A percentile compares a stretch with the other conserved stretches of the same genome.
These are phyloP conservation scores for Psilocybe cyanescens DNA, from an alignment of 768 basidiomycete genomes.

Conservation along the genomic window DNA sequence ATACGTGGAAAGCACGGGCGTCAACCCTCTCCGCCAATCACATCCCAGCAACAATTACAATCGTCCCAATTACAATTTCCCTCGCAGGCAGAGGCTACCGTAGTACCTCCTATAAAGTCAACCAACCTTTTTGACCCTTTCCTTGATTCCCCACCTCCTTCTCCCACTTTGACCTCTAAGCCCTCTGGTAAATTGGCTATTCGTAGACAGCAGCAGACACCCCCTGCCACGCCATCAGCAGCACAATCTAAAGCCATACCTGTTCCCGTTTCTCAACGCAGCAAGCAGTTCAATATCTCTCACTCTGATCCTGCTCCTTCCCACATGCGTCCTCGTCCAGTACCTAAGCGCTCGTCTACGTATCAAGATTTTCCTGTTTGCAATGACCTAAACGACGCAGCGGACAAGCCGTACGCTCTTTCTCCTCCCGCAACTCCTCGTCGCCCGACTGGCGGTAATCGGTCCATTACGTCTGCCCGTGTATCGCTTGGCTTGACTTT, in stretches of 20 bases:
- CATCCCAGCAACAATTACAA: slow-evolving; percentile 25
- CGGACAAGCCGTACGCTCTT: slow-evolving; percentile 36
- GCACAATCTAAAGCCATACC: slow-evolving; percentile 47
- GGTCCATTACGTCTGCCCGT: slow-evolving; percentile 49
- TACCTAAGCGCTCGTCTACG: slow-evolving; percentile 35
- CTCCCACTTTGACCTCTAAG: slow-evolving; percentile 44
- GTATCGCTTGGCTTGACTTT: slow-evolving; percentile 43
- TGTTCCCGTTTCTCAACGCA: slow-evolving; percentile 38
- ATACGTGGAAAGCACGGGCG: slow-evolving; percentile 52
- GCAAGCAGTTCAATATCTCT: slow-evolving; percentile 35
- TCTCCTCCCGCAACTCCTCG: slow-evolving; percentile 58
- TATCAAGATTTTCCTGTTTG: slow-evolving; percentile 64
- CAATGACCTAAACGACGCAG: slow-evolving; percentile 67
- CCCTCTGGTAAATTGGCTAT: slow-evolving; percentile 63
- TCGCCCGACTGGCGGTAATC: slow-evolving; percentile 44
- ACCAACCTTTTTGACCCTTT: slow-evolving; percentile 55
- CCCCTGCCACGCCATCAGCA: slow-evolving; percentile 38
- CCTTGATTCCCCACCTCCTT: slow-evolving; percentile 30
- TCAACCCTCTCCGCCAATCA: slow-evolving; percentile 65
- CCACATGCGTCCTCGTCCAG: slow-evolving; percentile 30
- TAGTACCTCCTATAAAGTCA: slow-evolving; percentile 39
- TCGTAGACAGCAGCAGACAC: slow-evolving; percentile 47
- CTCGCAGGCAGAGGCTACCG: slow-evolving; percentile 71
- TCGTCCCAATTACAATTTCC: slow-evolving; percentile 27
- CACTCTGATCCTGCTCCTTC: slow-evolving; percentile 56